Conservation (phyloP, 805 yeast species). For the Starmera amethionina region DNA sequence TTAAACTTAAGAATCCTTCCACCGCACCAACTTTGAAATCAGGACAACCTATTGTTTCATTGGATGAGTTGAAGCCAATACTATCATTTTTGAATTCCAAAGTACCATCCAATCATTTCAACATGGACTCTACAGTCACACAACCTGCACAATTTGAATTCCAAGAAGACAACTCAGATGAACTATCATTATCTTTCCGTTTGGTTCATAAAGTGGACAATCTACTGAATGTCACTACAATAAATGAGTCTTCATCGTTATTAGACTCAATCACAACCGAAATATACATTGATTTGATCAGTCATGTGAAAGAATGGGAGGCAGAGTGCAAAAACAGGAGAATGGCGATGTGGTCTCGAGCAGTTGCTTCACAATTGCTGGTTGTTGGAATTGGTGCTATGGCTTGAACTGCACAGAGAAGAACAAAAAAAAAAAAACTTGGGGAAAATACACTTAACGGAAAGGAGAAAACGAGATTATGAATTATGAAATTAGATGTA, state of each 20-base stretch:
- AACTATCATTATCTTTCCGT: slow-evolving; percentile 27
- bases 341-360: slow-evolving; percentile 46
- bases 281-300: slow-evolving; percentile 45
- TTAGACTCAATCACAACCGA: slow-evolving; percentile 46
- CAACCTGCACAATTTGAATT: slow-evolving; percentile 12
- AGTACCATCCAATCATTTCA: not conserved
- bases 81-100: slow-evolving; percentile 50
- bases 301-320: slow-evolving; percentile 46
- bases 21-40: slow-evolving; percentile 41
- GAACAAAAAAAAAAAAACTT: not conserved
- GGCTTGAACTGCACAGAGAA: slow-evolving; percentile 23
- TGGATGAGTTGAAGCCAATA: slow-evolving; percentile 51
- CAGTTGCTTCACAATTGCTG: slow-evolving; percentile 47
- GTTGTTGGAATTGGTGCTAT: slow-evolving; percentile 52
- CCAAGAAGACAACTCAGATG: slow-evolving; percentile 17
- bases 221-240: slow-evolving; percentile 27
- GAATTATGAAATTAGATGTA: not conserved
- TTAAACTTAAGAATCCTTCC: slow-evolving; percentile 46
- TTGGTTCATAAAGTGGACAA: slow-evolving; percentile 36
- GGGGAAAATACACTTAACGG: not conserved
- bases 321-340: slow-evolving; percentile 31
- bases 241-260: slow-evolving; percentile 31
- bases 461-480: not conserved
- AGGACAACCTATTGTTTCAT: slow-evolving; percentile 44
- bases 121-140: too few relatives aligned